Percentiles rank a stretch among this genome's conserved stretches.
phyloP scores from a whole-genome alignment of 1,284 basidiomycete genomes.

The Ganoderma sinense region DNA sequence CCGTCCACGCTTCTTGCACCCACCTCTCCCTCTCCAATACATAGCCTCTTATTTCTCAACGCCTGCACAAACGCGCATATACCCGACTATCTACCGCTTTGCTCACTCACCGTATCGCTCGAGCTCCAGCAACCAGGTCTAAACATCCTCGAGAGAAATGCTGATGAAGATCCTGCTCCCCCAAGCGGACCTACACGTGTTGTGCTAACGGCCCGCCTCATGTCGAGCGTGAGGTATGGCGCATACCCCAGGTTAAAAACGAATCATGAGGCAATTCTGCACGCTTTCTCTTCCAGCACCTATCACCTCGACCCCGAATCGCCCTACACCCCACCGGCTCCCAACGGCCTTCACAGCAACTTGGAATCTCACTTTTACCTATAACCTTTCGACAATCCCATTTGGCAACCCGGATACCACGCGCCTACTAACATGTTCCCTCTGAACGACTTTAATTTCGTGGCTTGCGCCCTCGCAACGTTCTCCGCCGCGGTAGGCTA shows the following conservation, averaged over 20 bases:
- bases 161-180: conserved; percentile 3
- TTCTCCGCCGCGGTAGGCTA: conserved; percentile 41
- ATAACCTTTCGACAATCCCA: neutral
- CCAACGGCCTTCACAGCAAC: conserved; percentile 4
- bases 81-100: neutral
- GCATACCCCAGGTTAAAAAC: conserved; percentile 21
- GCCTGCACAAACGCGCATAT: neutral
- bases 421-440: conserved; percentile 34
- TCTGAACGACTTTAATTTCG: conserved; percentile 40
- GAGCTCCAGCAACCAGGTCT: neutral
- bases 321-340: conserved; percentile 4
- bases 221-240: conserved; percentile 25
- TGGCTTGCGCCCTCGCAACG: conserved; percentile 40
- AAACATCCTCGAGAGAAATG: neutral
- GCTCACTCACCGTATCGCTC: neutral
- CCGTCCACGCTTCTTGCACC: neutral
- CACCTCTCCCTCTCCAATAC: conserved; percentile 2
- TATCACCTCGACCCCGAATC: conserved; percentile 19
- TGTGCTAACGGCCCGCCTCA: conserved; percentile 31
- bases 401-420: neutral
- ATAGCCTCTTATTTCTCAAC: neutral
- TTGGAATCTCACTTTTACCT: conserved; percentile 6
- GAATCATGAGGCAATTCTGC: neutral
- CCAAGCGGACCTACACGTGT: conserved; percentile 26
- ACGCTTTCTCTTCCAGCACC: conserved; percentile 19